phyloP scores from a whole-genome alignment of 352 stramenopile genomes.

The Globisporangium cylindrosporum region DNA sequence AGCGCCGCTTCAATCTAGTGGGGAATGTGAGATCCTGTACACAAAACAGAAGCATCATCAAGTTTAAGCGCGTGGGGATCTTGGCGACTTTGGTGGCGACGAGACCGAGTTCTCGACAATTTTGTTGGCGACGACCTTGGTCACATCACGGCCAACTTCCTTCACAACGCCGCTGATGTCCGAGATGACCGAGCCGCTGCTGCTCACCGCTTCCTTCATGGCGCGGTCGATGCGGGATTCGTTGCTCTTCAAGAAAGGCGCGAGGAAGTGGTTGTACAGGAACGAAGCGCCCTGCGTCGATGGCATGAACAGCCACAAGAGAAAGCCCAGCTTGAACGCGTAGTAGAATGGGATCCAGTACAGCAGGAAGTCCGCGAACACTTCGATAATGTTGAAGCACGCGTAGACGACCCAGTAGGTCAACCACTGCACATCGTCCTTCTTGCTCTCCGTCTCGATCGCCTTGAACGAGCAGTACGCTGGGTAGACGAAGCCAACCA shows the following conservation, averaged over 20 bases:
- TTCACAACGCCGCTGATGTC: conserved; percentile 76
- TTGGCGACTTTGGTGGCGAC: conserved; percentile 26
- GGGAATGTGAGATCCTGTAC: conserved; percentile 9
- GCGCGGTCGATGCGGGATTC: conserved; percentile 81
- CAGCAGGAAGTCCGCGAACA: conserved; percentile 95
- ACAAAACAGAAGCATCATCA: conserved; percentile 5
- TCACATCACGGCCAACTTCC: conserved; percentile 75
- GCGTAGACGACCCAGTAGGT: conserved; percentile 99
- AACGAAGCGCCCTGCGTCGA: conserved; percentile 94
- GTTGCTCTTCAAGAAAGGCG: conserved; percentile 80
- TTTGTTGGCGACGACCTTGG: conserved; percentile 67
- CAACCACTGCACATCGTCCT: conserved; percentile 89
- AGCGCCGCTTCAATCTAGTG: background rate
- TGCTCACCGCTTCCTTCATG: conserved; percentile 82
- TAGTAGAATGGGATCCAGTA: conserved; percentile 99
- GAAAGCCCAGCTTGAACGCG: conserved; percentile 96
- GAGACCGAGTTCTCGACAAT: conserved; percentile 60
- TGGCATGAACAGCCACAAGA: conserved; percentile 97
- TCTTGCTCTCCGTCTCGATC: conserved; percentile 72
- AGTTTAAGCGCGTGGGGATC: conserved; percentile 15
- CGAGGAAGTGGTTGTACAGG: conserved; percentile 94
- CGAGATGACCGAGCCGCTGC: conserved; percentile 68
- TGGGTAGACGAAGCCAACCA: conserved; percentile 83
- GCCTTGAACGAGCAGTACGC: conserved; percentile 86
- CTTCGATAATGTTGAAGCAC: conserved; percentile 96